phyloP scores from a whole-genome alignment of 2,329 filamentous ascomycete genomes.

The Xylariaceae sp. region DNA sequence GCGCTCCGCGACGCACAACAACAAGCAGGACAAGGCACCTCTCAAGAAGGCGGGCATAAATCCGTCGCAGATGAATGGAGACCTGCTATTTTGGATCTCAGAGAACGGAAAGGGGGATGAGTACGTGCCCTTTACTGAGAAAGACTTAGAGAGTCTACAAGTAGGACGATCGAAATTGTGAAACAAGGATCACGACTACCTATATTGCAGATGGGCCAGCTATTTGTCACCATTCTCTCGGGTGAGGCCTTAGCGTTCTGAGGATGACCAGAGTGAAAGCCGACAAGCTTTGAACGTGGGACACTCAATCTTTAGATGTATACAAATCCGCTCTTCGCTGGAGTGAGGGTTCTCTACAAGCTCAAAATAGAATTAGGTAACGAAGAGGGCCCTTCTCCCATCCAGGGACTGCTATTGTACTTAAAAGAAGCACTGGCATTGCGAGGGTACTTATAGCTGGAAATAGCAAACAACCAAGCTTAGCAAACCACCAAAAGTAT shows the following conservation, averaged over 20 bases:
- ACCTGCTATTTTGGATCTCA: conserved; percentile 62
- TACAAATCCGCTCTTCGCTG: background rate
- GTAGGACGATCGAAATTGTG: conserved; percentile 53
- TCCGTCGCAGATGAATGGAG: conserved; percentile 52
- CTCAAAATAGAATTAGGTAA: too few relatives aligned
- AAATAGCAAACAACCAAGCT: too few relatives aligned
- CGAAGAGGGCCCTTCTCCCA: too few relatives aligned
- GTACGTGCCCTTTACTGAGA: conserved; percentile 64
- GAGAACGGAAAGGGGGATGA: conserved; percentile 57
- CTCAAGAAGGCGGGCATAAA: conserved; percentile 71
- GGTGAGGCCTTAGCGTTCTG: background rate
- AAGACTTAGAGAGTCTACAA: conserved; percentile 62
- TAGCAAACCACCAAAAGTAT: too few relatives aligned
- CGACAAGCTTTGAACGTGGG: background rate
- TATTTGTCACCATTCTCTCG: background rate
- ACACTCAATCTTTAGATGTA: background rate
- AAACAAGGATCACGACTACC: background rate
- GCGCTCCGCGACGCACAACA: conserved; percentile 71
- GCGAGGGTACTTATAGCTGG: too few relatives aligned
- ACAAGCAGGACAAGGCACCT: conserved; percentile 80
- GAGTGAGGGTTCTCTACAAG: background rate
- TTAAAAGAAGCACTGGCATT: too few relatives aligned
- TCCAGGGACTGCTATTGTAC: too few relatives aligned
- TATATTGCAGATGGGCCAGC: background rate
- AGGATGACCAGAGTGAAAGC: background rate